phyloP scores from a whole-genome alignment of 106 monocot species.

The Cymbidium sinense region DNA sequence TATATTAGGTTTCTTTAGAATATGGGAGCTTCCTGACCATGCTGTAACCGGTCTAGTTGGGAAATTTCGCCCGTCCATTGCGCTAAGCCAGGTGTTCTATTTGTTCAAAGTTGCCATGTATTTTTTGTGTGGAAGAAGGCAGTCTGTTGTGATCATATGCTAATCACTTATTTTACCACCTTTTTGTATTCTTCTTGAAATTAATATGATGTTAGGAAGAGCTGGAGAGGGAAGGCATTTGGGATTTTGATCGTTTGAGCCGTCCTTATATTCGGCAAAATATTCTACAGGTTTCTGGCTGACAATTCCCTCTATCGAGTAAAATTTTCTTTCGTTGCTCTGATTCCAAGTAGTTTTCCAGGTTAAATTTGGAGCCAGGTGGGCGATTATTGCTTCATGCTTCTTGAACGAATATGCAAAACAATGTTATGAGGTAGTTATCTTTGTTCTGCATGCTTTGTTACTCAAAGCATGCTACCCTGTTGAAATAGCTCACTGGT shows the following conservation, averaged over 20 bases:
- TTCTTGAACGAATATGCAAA: slow-evolving; percentile 76
- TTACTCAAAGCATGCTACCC: neutral
- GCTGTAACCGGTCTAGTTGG: slow-evolving; percentile 79
- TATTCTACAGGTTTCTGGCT: slow-evolving; percentile 51
- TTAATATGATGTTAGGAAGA: slow-evolving; percentile 52
- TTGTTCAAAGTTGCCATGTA: neutral
- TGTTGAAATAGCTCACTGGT: neutral
- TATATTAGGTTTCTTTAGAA: slow-evolving; percentile 93
- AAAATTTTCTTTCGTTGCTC: neutral
- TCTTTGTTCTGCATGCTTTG: neutral
- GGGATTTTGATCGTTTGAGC: slow-evolving; percentile 91
- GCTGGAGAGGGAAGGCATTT: slow-evolving; percentile 81
- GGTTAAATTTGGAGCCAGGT: slow-evolving; percentile 77
- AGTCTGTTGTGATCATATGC: neutral
- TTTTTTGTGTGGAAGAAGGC: neutral
- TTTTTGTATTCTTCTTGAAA: neutral
- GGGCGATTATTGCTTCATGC: slow-evolving; percentile 58
- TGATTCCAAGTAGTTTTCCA: slow-evolving; percentile 15
- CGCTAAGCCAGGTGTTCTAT: slow-evolving; percentile 68
- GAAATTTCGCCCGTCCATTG: slow-evolving; percentile 79
- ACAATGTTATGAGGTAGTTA: slow-evolving; percentile 63
- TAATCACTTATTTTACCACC: neutral
- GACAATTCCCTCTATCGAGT: neutral
- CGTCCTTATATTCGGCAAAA: slow-evolving; percentile 69
- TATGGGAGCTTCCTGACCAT: slow-evolving; percentile 95